Evolutionary conservation across 2,329 filamentous ascomycete genomes (phyloP), one percentile per base, ranked within the genome.

Genomic region (Rosellinia necatrix): DNA sequence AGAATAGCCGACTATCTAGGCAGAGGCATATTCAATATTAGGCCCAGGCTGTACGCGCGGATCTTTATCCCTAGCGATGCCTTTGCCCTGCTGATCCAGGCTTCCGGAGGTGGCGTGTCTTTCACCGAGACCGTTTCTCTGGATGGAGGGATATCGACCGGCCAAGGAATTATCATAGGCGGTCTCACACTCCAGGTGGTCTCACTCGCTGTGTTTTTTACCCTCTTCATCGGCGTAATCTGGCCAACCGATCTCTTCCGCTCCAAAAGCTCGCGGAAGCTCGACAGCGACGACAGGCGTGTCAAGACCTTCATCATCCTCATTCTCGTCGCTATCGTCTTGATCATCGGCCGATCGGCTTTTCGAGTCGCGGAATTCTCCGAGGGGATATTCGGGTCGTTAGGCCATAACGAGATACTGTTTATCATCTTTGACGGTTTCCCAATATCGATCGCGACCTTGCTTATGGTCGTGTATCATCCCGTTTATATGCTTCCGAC

Each of bases 1-100:
- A 37, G 56, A n/a, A 56, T 59, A 44, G 59, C 52, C 24, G 49
- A 59, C 37, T 54, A 59, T 34, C 59, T 61, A n/a, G 59, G 56
- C 7, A 43, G 59, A 37, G 59, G 59, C n/a, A 48, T 25, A 35
- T 61, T 61, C 56, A 59, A 59, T 17, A 56, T 61, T 24, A 42
- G 34, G 2, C 59, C 59, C 3, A 42, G 53, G 15, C 49, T 61
- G 5, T 61, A 59, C 22, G 40, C 56, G 2, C 59, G 59, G 7
- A 42, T 59, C 17, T 61, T 61, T 17, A 55, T 61, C 8, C 56
- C 56, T 13, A 43, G 51, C 30, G 60, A 62, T 21, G 19, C 48
- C 7, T 42, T 60, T 7, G 56, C 60, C 10, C 38, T 62, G 7
- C 24, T 62, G 6, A 24, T 62, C 6, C 60, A 62, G 37, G 24